Conservation (phyloP, 192 early-diverging fungal genomes). For the Umbelopsis sp. region DNA sequence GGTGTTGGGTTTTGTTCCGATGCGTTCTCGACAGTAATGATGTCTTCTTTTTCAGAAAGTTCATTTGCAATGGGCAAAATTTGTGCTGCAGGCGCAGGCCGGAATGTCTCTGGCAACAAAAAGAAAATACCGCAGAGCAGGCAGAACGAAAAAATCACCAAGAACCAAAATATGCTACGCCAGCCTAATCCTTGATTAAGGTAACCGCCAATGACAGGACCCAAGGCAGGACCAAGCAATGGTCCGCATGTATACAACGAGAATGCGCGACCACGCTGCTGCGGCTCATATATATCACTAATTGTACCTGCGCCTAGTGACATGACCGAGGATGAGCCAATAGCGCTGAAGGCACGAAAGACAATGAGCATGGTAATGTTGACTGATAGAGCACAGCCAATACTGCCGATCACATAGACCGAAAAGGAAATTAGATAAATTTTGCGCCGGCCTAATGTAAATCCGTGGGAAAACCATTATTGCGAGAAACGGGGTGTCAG, state of each 20-base stretch:
- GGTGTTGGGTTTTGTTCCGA: neutral
- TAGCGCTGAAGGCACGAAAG: slow-evolving; percentile 34
- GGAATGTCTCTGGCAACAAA: slow-evolving; percentile 40
- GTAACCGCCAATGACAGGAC: slow-evolving; percentile 43
- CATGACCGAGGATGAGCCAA: slow-evolving; percentile 35
- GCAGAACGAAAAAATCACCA: slow-evolving; percentile 25
- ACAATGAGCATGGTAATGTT: slow-evolving; percentile 32
- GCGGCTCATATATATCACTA: slow-evolving; percentile 34
- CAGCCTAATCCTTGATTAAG: slow-evolving; percentile 41
- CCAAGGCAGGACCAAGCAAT: slow-evolving; percentile 35
- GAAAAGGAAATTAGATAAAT: slow-evolving; percentile 34
- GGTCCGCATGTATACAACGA: slow-evolving; percentile 29
- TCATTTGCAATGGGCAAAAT: neutral
- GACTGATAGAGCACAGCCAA: slow-evolving; percentile 33
- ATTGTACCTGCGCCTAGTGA: slow-evolving; percentile 42
- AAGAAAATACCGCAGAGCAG: slow-evolving; percentile 31
- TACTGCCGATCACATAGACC: slow-evolving; percentile 26
- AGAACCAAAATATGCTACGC: slow-evolving; percentile 42
- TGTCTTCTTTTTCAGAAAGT: slow-evolving; percentile 10
- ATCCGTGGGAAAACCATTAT: neutral
- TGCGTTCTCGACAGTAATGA: neutral
- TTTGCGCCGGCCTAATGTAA: slow-evolving; percentile 24
- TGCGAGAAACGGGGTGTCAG: neutral
- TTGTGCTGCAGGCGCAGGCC: slow-evolving; percentile 3
- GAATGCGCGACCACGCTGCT: slow-evolving; percentile 39